These are phyloP conservation scores for Hypholoma fasciculare DNA, from an alignment of 768 basidiomycete species.

Conservation along the genomic window DNA sequence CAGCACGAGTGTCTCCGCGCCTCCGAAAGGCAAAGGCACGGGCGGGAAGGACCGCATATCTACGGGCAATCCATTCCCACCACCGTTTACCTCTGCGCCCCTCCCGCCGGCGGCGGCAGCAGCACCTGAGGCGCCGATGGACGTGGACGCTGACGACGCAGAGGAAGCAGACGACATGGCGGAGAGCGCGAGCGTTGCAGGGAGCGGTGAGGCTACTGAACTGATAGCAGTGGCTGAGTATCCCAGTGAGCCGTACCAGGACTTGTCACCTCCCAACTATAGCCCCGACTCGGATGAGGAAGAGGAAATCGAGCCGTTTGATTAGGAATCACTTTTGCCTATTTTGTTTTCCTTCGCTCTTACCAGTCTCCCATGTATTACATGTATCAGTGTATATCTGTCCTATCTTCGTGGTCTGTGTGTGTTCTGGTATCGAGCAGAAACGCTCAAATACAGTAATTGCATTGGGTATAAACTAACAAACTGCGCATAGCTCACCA, in stretches of 20 bases:
- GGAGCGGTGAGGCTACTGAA: background rate
- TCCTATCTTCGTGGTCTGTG: too few species aligned
- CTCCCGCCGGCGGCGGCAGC: constrained; percentile 13
- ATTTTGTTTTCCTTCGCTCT: too few species aligned
- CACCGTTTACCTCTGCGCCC: constrained; percentile 31
- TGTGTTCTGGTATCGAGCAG: too few species aligned
- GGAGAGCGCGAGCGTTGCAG: background rate
- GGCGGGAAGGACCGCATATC: constrained; percentile 31
- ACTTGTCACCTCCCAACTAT: background rate
- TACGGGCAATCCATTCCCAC: constrained; percentile 19
- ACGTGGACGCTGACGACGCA: background rate
- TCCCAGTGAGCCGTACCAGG: background rate
- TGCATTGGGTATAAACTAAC: too few species aligned
- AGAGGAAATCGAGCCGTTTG: background rate
- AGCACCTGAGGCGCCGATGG: constrained; percentile 2
- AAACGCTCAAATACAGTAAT: too few species aligned
- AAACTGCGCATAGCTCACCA: too few species aligned
- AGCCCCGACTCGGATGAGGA: background rate
- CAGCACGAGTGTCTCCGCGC: constrained; percentile 1
- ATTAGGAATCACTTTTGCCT: too few species aligned
- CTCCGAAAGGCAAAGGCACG: constrained; percentile 25
- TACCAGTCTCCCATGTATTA: too few species aligned
- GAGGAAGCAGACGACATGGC: background rate
- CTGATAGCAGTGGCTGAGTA: background rate
- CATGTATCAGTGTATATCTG: too few species aligned